A percentile compares a stretch with the other conserved stretches of the same genome.
Evolutionary conservation across 108 stramenopile genomes (phyloP).

Genomic region (Fragilaria crotonensis): DNA sequence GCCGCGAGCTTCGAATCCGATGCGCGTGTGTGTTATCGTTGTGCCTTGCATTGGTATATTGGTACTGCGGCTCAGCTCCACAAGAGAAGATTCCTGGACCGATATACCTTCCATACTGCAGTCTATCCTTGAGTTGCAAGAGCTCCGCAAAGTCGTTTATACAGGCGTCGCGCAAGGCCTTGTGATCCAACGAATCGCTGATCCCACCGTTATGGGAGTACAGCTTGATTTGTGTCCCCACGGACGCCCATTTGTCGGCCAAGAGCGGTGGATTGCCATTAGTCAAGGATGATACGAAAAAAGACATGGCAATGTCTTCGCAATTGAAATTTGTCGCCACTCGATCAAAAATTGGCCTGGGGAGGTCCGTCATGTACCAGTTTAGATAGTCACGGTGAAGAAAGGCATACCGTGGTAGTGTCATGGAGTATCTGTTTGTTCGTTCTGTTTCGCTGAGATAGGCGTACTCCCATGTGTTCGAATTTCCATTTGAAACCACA

Average conservation of each 20-base stretch:
- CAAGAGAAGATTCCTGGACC: not conserved
- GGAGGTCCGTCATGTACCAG: conserved; percentile 54
- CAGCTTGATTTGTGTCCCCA: conserved; percentile 52
- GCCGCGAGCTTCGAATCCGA: conserved; percentile 7
- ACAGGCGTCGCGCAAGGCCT: conserved; percentile 55
- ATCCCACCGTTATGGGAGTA: conserved; percentile 35
- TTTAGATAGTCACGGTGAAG: conserved; percentile 70
- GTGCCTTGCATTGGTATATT: not conserved
- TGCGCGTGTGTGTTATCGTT: not conserved
- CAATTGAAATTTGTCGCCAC: conserved; percentile 65
- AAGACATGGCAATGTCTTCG: conserved; percentile 83
- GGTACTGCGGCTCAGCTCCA: not conserved
- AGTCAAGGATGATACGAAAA: conserved; percentile 62
- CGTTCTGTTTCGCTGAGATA: conserved; percentile 55
- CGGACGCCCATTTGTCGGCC: conserved; percentile 73
- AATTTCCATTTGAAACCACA: conserved; percentile 22
- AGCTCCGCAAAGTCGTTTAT: conserved; percentile 57
- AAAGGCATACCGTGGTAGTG: conserved; percentile 64
- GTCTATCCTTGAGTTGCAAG: conserved; percentile 50
- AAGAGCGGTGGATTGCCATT: conserved; percentile 61
- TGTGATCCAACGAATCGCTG: conserved; percentile 42
- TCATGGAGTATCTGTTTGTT: conserved; percentile 57
- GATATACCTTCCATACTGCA: too few relatives aligned
- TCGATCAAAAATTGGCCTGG: conserved; percentile 39
- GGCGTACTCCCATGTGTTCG: conserved; percentile 31